A percentile compares a stretch with the other conserved stretches of the same genome.
Conservation (phyloP, 441 rosid species). For the Pelargonium australe region DNA sequence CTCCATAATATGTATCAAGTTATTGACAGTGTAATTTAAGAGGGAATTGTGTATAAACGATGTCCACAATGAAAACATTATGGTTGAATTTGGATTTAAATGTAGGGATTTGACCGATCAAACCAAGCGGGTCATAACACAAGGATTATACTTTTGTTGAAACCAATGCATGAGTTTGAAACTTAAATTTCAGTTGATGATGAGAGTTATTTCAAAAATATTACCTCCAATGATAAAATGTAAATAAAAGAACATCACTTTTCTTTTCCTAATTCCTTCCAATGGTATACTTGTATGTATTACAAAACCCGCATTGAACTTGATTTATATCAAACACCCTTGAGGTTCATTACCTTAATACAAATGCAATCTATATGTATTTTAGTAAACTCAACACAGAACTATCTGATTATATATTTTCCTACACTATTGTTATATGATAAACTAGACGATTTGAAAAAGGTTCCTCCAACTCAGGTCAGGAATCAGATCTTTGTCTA, state of each 20-base stretch:
- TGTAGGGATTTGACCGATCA: background rate
- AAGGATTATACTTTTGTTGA: background rate
- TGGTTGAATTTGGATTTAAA: conserved; percentile 1
- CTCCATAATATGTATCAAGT: background rate
- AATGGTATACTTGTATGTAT: background rate
- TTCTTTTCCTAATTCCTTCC: background rate
- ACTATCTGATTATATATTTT: too few relatives aligned
- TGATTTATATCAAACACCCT: background rate
- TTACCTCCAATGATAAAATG: background rate
- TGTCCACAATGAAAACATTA: background rate
- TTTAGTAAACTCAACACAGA: too few relatives aligned
- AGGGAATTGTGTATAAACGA: background rate
- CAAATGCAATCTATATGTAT: background rate
- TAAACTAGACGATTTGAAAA: background rate
- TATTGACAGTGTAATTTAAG: background rate
- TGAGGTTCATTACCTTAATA: background rate
- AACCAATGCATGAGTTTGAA: too few relatives aligned
- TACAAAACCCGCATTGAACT: background rate
- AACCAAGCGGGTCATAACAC: background rate
- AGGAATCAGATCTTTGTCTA: background rate
- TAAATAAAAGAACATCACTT: background rate
- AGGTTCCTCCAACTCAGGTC: background rate
- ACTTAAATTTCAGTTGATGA: too few relatives aligned
- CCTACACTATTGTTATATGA: too few relatives aligned
- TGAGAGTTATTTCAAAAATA: background rate